Conservation (phyloP, 192 early-diverging fungal genomes). For the Rhizophagus sp. region DNA sequence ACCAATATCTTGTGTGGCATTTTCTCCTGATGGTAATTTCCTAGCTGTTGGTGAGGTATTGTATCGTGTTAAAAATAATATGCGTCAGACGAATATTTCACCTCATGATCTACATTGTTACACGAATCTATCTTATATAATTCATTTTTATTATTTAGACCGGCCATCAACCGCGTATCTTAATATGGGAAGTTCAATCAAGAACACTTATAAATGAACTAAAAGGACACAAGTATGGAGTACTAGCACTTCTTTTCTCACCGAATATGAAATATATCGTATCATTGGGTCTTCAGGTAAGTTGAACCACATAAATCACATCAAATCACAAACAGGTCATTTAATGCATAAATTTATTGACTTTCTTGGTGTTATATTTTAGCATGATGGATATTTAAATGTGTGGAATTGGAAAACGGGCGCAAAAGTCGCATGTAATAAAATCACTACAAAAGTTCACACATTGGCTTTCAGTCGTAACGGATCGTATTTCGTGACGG, state of each 20-base stretch:
- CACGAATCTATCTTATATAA: neutral
- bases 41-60: conserved; percentile 78
- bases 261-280: conserved; percentile 68
- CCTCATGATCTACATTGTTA: neutral
- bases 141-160: conserved; percentile 34
- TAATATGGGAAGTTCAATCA: conserved; percentile 69
- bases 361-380: neutral
- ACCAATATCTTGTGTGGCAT: conserved; percentile 70
- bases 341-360: too few species aligned
- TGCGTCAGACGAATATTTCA: neutral
- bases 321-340: too few species aligned
- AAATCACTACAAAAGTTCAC: conserved; percentile 64
- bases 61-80: conserved; percentile 16
- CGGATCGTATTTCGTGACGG: conserved; percentile 74
- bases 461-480: conserved; percentile 63
- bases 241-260: conserved; percentile 68
- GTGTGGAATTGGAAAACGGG: conserved; percentile 83
- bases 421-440: conserved; percentile 59
- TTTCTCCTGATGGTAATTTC: conserved; percentile 66
- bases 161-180: conserved; percentile 77
- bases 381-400: conserved; percentile 80
- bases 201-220: conserved; percentile 58
- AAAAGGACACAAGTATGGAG: conserved; percentile 78
- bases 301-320: too few species aligned
- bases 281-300: conserved; percentile 75